Evolutionary conservation across 1,284 basidiomycete species (phyloP).

Genomic region (Papiliotrema terrestris): DNA sequence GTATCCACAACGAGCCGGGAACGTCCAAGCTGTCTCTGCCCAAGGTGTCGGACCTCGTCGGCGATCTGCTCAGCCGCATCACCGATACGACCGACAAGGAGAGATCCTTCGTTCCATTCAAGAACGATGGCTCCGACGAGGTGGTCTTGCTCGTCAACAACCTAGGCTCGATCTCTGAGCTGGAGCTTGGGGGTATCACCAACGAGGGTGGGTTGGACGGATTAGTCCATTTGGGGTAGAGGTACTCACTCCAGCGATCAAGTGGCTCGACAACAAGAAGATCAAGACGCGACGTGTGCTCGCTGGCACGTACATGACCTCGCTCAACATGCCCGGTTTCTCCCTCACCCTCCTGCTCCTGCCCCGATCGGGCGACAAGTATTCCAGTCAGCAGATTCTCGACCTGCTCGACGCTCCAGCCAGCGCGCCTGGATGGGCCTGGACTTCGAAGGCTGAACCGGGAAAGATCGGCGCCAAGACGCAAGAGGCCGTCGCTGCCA

Average conservation of each 20-base stretch:
- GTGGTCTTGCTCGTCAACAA: constrained; percentile 57
- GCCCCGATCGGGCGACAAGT: constrained; percentile 53
- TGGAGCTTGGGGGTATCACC: constrained; percentile 73
- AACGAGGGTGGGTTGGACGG: constrained; percentile 51
- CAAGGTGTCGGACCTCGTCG: constrained; percentile 65
- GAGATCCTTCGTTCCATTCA: constrained; percentile 79
- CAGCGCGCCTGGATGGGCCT: constrained; percentile 76
- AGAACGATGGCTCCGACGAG: constrained; percentile 57
- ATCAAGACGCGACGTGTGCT: constrained; percentile 64
- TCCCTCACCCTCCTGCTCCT: constrained; percentile 82
- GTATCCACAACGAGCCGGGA: constrained; percentile 89
- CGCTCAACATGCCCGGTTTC: constrained; percentile 92
- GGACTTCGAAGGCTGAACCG: constrained; percentile 44
- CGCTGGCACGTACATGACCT: constrained; percentile 83
- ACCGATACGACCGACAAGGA: constrained; percentile 72
- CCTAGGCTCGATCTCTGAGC: constrained; percentile 74
- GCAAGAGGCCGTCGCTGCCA: constrained; percentile 18
- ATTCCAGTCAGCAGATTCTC: constrained; percentile 57
- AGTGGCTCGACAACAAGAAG: constrained; percentile 57
- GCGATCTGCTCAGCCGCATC: constrained; percentile 67
- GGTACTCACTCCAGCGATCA: constrained; percentile 45
- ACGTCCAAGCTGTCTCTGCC: constrained; percentile 62
- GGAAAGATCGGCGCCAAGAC: constrained; percentile 24
- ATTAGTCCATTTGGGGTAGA: no score
- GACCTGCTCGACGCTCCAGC: constrained; percentile 72